A percentile compares a stretch with the other conserved stretches of the same genome.
phyloP scores from a whole-genome alignment of 1,284 basidiomycete species.

The Malassezia dermatis region DNA sequence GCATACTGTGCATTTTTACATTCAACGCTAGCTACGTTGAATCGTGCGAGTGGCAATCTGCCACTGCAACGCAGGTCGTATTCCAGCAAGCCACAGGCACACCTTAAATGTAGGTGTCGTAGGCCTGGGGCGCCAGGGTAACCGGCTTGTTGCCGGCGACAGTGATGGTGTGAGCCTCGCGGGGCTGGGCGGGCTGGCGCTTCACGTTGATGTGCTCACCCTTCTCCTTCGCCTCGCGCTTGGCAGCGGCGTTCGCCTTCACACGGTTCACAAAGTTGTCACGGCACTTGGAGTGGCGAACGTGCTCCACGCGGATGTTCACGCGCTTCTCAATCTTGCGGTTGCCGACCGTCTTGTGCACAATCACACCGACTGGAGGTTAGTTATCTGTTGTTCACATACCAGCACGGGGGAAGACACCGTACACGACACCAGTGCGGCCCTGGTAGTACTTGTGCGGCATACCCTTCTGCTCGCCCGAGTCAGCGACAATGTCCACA shows the following conservation, averaged over 20 bases:
- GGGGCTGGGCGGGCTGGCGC: conserved; percentile 74
- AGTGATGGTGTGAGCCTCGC: conserved; percentile 68
- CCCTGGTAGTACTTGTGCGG: conserved; percentile 74
- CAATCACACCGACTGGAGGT: conserved; percentile 80
- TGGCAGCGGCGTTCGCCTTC: conserved; percentile 77
- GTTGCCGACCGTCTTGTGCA: conserved; percentile 97
- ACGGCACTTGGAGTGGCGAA: conserved; percentile 95
- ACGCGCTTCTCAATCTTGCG: conserved; percentile 99
- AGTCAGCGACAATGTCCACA: conserved; percentile 99
- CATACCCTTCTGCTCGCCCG: conserved; percentile 99
- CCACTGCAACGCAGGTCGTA: background rate
- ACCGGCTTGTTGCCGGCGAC: conserved; percentile 68
- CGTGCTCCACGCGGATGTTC: conserved; percentile 96
- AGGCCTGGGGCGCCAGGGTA: conserved; percentile 82
- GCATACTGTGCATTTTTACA: conserved; percentile 8
- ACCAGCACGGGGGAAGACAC: conserved; percentile 68
- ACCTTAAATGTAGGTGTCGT: conserved; percentile 50
- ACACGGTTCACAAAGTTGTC: conserved; percentile 97
- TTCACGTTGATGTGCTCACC: conserved; percentile 69
- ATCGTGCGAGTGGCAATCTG: conserved; percentile 9
- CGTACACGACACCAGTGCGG: conserved; percentile 95
- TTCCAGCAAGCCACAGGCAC: background rate
- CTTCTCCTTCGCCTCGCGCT: conserved; percentile 63
- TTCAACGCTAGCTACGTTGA: conserved; percentile 9
- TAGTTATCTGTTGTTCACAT: background rate